Conservation (phyloP, 495 filamentous ascomycete species). For the Trichoderma asperelloides region DNA sequence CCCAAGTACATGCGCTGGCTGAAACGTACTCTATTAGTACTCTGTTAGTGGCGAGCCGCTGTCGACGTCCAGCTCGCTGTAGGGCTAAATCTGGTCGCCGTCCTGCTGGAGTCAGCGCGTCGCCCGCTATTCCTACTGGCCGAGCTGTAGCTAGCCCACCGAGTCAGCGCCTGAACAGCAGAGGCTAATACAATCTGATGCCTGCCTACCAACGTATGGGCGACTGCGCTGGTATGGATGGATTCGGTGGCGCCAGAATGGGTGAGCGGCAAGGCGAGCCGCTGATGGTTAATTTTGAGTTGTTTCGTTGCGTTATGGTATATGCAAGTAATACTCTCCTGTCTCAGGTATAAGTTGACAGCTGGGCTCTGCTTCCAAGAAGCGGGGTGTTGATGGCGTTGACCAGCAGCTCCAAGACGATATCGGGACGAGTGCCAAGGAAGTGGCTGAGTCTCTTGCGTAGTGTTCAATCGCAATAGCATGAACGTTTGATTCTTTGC, state of each 20-base stretch:
- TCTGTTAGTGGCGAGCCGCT: neutral
- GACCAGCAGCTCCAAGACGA: too few relatives aligned
- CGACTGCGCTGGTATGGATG: neutral
- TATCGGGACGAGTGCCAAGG: too few relatives aligned
- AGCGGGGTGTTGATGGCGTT: neutral
- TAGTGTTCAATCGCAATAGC: too few relatives aligned
- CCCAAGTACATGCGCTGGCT: neutral
- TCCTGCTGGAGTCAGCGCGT: conserved; percentile 17
- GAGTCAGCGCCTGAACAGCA: conserved; percentile 5
- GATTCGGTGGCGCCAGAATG: neutral
- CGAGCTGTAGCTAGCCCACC: conserved; percentile 7
- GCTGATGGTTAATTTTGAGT: neutral
- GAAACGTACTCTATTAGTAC: neutral
- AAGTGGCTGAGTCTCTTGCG: too few relatives aligned
- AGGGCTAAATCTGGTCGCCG: neutral
- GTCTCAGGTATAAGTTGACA: neutral
- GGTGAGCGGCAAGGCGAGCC: neutral
- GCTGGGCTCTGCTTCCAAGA: neutral
- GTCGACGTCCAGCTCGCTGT: neutral
- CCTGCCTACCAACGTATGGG: conserved; percentile 8
- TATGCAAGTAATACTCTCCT: neutral
- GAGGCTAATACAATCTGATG: conserved; percentile 9
- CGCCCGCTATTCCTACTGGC: conserved; percentile 20
- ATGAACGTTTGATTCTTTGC: too few relatives aligned
- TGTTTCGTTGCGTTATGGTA: neutral